Evolutionary conservation across 805 yeast species (phyloP).

Genomic region (Debaryomyces maramus): DNA sequence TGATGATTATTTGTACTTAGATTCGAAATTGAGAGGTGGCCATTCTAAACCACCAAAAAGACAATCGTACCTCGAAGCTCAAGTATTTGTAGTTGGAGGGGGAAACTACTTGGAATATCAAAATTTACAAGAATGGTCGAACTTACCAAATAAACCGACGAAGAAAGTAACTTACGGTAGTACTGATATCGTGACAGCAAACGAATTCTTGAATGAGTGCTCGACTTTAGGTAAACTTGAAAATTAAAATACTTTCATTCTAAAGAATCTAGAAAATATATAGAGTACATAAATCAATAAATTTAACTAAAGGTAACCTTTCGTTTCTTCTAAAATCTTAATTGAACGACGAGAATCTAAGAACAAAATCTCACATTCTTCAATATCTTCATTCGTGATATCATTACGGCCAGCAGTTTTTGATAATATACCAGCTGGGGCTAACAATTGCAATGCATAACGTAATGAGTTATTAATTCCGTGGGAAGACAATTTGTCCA

Average conservation of each 20-base stretch:
- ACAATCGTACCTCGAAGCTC: slow-evolving; percentile 73
- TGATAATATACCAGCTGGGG: slow-evolving; percentile 87
- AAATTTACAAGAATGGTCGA: slow-evolving; percentile 86
- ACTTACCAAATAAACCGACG: slow-evolving; percentile 28
- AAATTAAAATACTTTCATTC: slow-evolving; percentile 2
- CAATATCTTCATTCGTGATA: slow-evolving; percentile 68
- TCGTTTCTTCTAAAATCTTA: slow-evolving; percentile 55
- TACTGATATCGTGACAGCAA: slow-evolving; percentile 72
- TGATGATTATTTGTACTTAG: slow-evolving; percentile 87
- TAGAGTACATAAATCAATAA: slow-evolving; percentile 1
- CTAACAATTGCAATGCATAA: slow-evolving; percentile 84
- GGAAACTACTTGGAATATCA: slow-evolving; percentile 94
- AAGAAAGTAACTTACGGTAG: slow-evolving; percentile 83
- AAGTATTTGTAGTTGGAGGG: slow-evolving; percentile 95
- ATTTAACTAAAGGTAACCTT: slow-evolving; percentile 33
- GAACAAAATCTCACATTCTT: slow-evolving; percentile 79
- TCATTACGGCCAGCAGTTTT: slow-evolving; percentile 70
- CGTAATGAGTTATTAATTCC: slow-evolving; percentile 83
- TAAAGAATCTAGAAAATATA: slow-evolving; percentile 1
- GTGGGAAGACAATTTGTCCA: slow-evolving; percentile 67
- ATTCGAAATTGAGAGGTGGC: slow-evolving; percentile 89
- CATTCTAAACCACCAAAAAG: slow-evolving; percentile 87
- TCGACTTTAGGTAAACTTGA: slow-evolving; percentile 44
- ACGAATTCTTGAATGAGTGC: slow-evolving; percentile 68
- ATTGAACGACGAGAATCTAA: slow-evolving; percentile 85